Percentiles rank a stretch among this genome's conserved stretches.
phyloP scores from a whole-genome alignment of 345 rosid genomes.

The Toxicodendron radicans region DNA sequence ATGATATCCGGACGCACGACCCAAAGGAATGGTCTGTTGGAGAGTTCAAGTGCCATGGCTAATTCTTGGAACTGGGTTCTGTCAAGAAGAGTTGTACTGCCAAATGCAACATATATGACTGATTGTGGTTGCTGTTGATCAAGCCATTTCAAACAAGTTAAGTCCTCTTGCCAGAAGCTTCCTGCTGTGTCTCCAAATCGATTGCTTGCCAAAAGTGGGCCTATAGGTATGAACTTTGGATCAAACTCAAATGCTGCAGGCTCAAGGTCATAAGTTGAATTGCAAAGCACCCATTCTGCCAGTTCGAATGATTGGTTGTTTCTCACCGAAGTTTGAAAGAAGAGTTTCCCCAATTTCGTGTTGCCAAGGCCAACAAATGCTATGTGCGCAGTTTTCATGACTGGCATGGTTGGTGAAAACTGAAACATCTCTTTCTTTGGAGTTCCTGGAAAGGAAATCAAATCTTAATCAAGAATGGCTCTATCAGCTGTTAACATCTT shows the following conservation, averaged over 20 bases:
- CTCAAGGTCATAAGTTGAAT: slow-evolving; percentile 23
- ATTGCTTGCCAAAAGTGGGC: slow-evolving; percentile 17
- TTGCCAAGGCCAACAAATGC: slow-evolving; percentile 16
- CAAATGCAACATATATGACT: slow-evolving; percentile 4
- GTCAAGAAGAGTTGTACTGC: not conserved
- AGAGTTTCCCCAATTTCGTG: not conserved
- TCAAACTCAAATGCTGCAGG: slow-evolving; percentile 1
- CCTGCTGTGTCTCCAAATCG: not conserved
- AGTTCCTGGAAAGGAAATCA: slow-evolving; percentile 4
- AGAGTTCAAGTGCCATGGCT: not conserved
- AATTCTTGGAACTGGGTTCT: not conserved
- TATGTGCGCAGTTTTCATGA: slow-evolving; percentile 10
- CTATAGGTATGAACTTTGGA: slow-evolving; percentile 18
- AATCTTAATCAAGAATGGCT: not conserved
- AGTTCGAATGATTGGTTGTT: not conserved
- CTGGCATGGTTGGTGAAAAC: slow-evolving; percentile 18
- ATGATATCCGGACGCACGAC: not conserved
- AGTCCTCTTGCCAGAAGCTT: slow-evolving; percentile 4
- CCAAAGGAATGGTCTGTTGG: no score
- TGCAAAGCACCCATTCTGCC: slow-evolving; percentile 20
- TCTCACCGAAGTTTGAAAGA: not conserved
- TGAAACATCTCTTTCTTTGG: slow-evolving; percentile 15
- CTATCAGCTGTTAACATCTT: not conserved
- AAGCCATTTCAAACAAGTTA: not conserved
- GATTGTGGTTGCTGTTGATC: not conserved